These are phyloP conservation scores for Penicillium arizonense DNA, from an alignment of 495 filamentous ascomycete genomes.

Conservation along the genomic window DNA sequence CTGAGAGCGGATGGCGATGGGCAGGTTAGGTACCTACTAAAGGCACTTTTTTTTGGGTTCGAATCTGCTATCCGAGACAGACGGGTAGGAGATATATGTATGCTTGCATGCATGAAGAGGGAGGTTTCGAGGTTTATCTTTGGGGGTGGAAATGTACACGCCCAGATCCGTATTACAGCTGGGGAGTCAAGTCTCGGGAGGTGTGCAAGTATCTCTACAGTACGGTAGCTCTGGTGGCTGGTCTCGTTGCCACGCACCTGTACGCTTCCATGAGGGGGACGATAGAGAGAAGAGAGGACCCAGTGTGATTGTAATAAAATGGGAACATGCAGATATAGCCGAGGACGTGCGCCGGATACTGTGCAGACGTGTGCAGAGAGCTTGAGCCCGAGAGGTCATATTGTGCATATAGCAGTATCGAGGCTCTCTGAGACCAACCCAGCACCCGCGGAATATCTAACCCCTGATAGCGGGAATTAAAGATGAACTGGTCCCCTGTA, in stretches of 20 bases:
- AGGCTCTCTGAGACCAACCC: not conserved
- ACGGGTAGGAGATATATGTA: conserved; percentile 15
- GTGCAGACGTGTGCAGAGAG: conserved; percentile 1
- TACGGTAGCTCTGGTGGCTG: not conserved
- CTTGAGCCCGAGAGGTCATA: not conserved
- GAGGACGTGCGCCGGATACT: not conserved
- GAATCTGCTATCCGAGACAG: conserved; percentile 30
- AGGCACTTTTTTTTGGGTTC: conserved; percentile 14
- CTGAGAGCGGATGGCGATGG: conserved; percentile 7
- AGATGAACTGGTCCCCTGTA: not conserved
- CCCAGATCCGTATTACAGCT: not conserved
- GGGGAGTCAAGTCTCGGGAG: not conserved
- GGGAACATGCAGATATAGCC: not conserved
- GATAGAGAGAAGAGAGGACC: not conserved
- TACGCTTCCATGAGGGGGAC: not conserved
- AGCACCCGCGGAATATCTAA: not conserved
- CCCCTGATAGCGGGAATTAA: not conserved
- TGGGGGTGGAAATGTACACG: not conserved
- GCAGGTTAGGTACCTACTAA: conserved; percentile 7
- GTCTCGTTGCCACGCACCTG: not conserved
- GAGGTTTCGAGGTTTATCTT: not conserved
- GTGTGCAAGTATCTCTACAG: too few species aligned
- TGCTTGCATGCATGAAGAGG: conserved; percentile 9
- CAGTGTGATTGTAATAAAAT: not conserved
- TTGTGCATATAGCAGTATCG: not conserved